Conservation (phyloP, 768 basidiomycete genomes). For the Pholiota conissans region DNA sequence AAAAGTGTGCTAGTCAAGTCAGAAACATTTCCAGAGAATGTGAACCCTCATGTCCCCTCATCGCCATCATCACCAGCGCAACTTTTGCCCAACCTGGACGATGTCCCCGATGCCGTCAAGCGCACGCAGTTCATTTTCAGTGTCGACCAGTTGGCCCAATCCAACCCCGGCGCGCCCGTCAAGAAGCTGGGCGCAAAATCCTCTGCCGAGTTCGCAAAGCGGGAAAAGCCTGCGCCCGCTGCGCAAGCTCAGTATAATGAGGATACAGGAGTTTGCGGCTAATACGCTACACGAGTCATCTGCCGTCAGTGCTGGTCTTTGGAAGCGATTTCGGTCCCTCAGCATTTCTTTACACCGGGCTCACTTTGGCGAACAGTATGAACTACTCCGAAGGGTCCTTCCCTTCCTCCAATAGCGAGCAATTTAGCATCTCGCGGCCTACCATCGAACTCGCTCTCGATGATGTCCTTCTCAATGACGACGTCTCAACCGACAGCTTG, state of each 20-base stretch:
- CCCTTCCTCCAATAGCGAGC: constrained; percentile 42
- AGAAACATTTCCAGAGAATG: constrained; percentile 54
- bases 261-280: constrained; percentile 29
- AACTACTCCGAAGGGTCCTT: constrained; percentile 79
- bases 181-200: constrained; percentile 70
- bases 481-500: constrained; percentile 24
- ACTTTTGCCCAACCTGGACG: constrained; percentile 52
- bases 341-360: constrained; percentile 67
- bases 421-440: constrained; percentile 67
- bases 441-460: constrained; percentile 89
- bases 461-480: constrained; percentile 64
- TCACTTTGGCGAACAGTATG: constrained; percentile 65
- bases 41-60: constrained; percentile 10
- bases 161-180: constrained; percentile 45
- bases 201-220: constrained; percentile 64
- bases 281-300: constrained; percentile 25
- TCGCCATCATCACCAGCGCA: constrained; percentile 30
- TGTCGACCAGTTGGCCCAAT: constrained; percentile 63
- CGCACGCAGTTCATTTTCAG: constrained; percentile 92
- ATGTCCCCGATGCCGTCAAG: constrained; percentile 71
- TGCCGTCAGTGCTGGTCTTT: constrained; percentile 47
- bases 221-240: constrained; percentile 27
- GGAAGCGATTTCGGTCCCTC: constrained; percentile 75
- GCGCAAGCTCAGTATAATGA: constrained; percentile 30
- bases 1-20: constrained; percentile 65